phyloP scores from a whole-genome alignment of 106 monocot species.

The Apostasia shenzhenica region DNA sequence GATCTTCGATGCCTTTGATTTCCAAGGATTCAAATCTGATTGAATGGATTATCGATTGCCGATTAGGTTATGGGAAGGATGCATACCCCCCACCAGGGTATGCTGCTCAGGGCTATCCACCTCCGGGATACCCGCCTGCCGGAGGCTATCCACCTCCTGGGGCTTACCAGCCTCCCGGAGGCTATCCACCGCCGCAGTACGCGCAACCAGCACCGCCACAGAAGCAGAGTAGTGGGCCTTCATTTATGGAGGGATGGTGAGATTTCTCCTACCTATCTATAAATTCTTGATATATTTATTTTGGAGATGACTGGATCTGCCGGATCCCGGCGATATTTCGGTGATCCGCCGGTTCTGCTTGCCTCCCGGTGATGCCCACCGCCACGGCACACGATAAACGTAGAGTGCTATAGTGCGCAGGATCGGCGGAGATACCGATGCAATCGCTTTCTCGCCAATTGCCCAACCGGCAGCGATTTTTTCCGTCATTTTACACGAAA shows the following conservation, averaged over 20 bases:
- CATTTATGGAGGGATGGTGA: neutral
- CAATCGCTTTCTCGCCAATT: neutral
- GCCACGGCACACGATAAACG: neutral
- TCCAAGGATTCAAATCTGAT: neutral
- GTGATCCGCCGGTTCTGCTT: neutral
- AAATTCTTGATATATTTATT: neutral
- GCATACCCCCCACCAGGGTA: conserved; percentile 22
- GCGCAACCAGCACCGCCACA: neutral
- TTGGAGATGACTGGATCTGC: neutral
- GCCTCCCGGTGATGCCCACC: neutral
- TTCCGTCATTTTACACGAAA: neutral
- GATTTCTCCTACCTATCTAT: neutral
- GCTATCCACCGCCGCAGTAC: neutral
- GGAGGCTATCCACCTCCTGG: neutral
- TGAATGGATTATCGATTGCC: neutral
- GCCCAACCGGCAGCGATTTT: neutral
- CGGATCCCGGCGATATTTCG: neutral
- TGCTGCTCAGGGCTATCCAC: conserved; percentile 10
- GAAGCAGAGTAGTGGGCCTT: neutral
- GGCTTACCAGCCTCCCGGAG: neutral
- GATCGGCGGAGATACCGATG: too few species aligned
- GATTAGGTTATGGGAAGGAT: conserved; percentile 23
- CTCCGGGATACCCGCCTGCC: neutral
- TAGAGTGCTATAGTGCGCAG: too few species aligned
- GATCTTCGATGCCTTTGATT: neutral